Base-by-base conservation (phyloP, 2,329 filamentous ascomycete species). In the Aspergillus japonicus region DNA sequence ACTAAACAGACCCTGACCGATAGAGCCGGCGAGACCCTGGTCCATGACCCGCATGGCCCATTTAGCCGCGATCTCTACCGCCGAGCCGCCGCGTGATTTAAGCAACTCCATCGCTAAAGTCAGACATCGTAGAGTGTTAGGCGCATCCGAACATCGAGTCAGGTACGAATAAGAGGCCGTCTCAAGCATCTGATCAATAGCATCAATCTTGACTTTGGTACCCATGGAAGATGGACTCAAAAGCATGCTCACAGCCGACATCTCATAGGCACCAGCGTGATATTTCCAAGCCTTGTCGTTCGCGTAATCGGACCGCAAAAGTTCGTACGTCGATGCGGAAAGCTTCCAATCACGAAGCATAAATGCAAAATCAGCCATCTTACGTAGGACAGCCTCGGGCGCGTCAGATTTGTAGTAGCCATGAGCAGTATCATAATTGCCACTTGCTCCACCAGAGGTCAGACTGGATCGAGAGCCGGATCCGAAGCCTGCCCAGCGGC, bases 201-300 rank as follows among this genome's bases (percentile, higher is more conserved):
- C 89, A 68, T 98, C 95, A 1, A 89, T 81, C 62, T 94, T 87
- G 29, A 85, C 86, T 72, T 93, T 96, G 14, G 89, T 87, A 2
- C 87, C 87, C 62, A 90, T 80, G 16, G 84, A 83, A 61, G 90
- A 85, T 0, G 91, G 87, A 68, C 89, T 88, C 61, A 99, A 83
- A 35, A 99, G 84, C 47, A 91, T 85, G 68, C 91, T 91, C 12
- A 97, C 79, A 5, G 91, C 93, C 31, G 90, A 89, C 94, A 99
- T 98, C 79, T 99, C 95, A 73, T 96, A 94, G 1, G 91, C 89
- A 3, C 91, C 94, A 0, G 95, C 95, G 72, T 97, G 92, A 71
- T 98, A 91, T 68, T 87, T 91, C 95, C 95, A 99, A 1, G 95
- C 96, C 75, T 98, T 98, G 73, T 97, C 93, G 72, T 95, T 95